A percentile compares a stretch with the other conserved stretches of the same genome.
Evolutionary conservation across 208 protist species (phyloP).

Genomic region (Leishmania braziliensis): DNA sequence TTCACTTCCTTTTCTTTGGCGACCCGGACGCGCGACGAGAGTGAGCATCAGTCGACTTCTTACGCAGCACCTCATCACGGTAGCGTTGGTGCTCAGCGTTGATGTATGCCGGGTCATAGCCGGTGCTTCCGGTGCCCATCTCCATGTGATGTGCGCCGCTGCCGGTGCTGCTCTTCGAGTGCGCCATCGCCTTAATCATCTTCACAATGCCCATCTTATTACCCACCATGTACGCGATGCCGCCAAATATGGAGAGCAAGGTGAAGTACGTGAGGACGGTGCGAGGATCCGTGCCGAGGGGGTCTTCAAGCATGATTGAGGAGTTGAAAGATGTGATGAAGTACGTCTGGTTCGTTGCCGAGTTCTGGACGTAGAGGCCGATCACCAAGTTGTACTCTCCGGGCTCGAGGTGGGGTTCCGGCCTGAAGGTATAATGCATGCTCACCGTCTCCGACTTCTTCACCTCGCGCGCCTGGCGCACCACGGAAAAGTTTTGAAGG

Average conservation of each 20-base stretch:
- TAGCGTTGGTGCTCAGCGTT: constrained; percentile 78
- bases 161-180: constrained; percentile 11
- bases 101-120: constrained; percentile 85
- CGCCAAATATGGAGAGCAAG: constrained; percentile 59
- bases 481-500: constrained; percentile 90
- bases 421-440: constrained; percentile 84
- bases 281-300: constrained; percentile 73
- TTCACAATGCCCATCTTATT: constrained; percentile 57
- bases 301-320: constrained; percentile 71
- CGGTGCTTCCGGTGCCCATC: constrained; percentile 45
- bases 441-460: constrained; percentile 59
- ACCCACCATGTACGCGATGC: constrained; percentile 51
- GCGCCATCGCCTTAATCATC: constrained; percentile 24
- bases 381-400: constrained; percentile 86
- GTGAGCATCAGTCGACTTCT: constrained; percentile 41
- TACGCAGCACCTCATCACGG: constrained; percentile 66
- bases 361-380: constrained; percentile 74
- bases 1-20: constrained; percentile 45
- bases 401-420: constrained; percentile 69
- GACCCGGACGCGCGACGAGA: constrained; percentile 32
- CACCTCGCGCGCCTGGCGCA: constrained; percentile 75
- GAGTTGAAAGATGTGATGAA: constrained; percentile 75
- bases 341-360: constrained; percentile 66
- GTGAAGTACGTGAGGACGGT: constrained; percentile 87
- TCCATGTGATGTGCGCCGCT: constrained; percentile 23